A percentile compares a stretch with the other conserved stretches of the same genome.
These are phyloP conservation scores for Bipolaris victoriae DNA, from an alignment of 2,329 filamentous ascomycete genomes.

Conservation along the genomic window DNA sequence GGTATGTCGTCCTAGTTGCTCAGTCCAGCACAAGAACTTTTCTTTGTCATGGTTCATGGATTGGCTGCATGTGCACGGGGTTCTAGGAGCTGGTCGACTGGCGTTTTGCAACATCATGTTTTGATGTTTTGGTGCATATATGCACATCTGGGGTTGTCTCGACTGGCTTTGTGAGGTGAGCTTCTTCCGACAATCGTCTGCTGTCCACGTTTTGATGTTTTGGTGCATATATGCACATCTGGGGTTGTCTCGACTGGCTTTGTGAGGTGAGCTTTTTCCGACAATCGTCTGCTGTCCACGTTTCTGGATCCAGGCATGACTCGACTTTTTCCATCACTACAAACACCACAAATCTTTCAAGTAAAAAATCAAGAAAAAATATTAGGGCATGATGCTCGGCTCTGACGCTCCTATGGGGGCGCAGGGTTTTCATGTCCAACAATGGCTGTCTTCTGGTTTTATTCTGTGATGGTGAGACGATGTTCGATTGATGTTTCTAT, in stretches of 20 bases:
- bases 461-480: slow-evolving; percentile 5
- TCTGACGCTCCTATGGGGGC: slow-evolving; percentile 19
- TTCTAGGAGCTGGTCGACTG: slow-evolving; percentile 17
- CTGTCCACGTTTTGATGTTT: slow-evolving; percentile 24
- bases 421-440: slow-evolving; percentile 40
- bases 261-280: slow-evolving; percentile 21
- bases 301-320: slow-evolving; percentile 35
- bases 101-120: slow-evolving; percentile 16
- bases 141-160: slow-evolving; percentile 15
- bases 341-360: slow-evolving; percentile 22
- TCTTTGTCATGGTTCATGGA: slow-evolving; percentile 23
- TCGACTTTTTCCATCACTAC: slow-evolving; percentile 28
- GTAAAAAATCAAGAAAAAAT: slow-evolving; percentile 40
- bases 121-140: slow-evolving; percentile 19
- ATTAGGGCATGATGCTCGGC: slow-evolving; percentile 44
- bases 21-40: slow-evolving; percentile 13
- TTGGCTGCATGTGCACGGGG: slow-evolving; percentile 17
- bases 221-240: slow-evolving; percentile 9
- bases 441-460: neutral
- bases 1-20: slow-evolving; percentile 13
- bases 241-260: slow-evolving; percentile 22
- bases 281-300: slow-evolving; percentile 30
- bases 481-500: neutral
- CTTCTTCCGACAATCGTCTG: slow-evolving; percentile 27
- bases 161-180: slow-evolving; percentile 25